Evolutionary conservation across 1,139 yeast species (phyloP).

Genomic region (Geotrichum bryndzae): DNA sequence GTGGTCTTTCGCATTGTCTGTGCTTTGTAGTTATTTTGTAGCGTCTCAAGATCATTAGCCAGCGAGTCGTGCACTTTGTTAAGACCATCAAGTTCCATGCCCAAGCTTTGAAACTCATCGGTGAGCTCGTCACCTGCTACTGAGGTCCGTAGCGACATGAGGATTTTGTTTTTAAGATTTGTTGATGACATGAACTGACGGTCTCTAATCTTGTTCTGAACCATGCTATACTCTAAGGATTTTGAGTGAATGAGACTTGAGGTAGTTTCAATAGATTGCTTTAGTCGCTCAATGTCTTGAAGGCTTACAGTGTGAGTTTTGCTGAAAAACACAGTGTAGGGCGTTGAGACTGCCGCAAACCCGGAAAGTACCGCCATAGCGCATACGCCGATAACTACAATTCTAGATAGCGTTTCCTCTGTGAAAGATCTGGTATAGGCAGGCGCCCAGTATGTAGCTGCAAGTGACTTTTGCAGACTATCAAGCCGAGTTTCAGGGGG

Average conservation of each 20-base stretch:
- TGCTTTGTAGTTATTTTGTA: constrained; percentile 25
- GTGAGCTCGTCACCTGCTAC: constrained; percentile 38
- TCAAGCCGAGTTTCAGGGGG: constrained; percentile 14
- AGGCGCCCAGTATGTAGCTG: constrained; percentile 18
- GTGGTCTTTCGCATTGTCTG: constrained; percentile 32
- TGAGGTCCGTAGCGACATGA: constrained; percentile 24
- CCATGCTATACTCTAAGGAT: background rate
- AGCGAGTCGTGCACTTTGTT: constrained; percentile 39
- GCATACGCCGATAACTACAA: constrained; percentile 67
- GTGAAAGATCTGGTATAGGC: constrained; percentile 30
- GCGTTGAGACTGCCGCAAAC: constrained; percentile 68
- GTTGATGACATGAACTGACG: constrained; percentile 24
- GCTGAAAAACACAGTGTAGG: constrained; percentile 40
- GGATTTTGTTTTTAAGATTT: constrained; percentile 28
- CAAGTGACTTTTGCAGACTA: background rate
- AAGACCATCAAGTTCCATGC: constrained; percentile 66
- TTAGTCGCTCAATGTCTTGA: constrained; percentile 34
- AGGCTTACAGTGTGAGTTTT: constrained; percentile 29
- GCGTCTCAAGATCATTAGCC: constrained; percentile 30
- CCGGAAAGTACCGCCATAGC: constrained; percentile 69
- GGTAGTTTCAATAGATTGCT: constrained; percentile 35
- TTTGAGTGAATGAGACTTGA: constrained; percentile 33
- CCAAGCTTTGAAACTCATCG: constrained; percentile 58
- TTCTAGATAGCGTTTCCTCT: constrained; percentile 45
- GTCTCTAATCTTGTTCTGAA: constrained; percentile 19